Evolutionary conservation across 352 stramenopile genomes (phyloP).

Genomic region (Phytophthora tubulina): DNA sequence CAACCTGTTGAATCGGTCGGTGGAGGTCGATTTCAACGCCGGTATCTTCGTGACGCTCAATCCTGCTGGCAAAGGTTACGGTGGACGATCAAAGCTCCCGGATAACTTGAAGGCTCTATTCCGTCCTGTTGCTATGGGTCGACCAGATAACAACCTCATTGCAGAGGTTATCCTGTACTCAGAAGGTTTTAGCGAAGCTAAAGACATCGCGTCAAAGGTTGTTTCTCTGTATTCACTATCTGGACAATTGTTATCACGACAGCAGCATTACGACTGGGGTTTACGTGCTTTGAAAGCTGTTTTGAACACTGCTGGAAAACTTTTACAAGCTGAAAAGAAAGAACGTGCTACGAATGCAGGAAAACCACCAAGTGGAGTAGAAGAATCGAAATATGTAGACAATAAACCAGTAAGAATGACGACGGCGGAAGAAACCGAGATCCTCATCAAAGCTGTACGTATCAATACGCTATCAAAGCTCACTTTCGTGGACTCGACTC

Average conservation of each 20-base stretch:
- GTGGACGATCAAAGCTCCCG: constrained; percentile 92
- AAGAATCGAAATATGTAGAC: constrained; percentile 31
- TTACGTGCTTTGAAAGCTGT: constrained; percentile 95
- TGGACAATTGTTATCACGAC: constrained; percentile 83
- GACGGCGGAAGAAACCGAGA: constrained; percentile 84
- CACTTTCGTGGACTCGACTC: constrained; percentile 91
- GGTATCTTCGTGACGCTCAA: constrained; percentile 98
- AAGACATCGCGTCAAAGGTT: constrained; percentile 92
- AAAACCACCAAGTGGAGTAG: constrained; percentile 21
- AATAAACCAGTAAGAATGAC: constrained; percentile 55
- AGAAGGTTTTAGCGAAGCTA: constrained; percentile 92
- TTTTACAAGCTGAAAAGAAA: constrained; percentile 89
- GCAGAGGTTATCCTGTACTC: constrained; percentile 94
- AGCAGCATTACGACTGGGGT: constrained; percentile 96
- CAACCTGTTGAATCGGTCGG: constrained; percentile 80
- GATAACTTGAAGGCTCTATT: constrained; percentile 97
- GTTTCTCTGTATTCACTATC: constrained; percentile 93
- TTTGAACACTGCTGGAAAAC: constrained; percentile 94
- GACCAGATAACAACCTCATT: constrained; percentile 95
- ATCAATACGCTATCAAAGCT: constrained; percentile 97
- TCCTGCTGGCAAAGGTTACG: constrained; percentile 94
- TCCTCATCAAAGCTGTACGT: constrained; percentile 96
- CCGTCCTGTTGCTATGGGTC: constrained; percentile 93
- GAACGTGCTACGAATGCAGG: constrained; percentile 43
- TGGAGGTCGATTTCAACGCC: constrained; percentile 94